phyloP scores from a whole-genome alignment of 371 early-diverging fungal species.

The Caulochytrium protostelioides region DNA sequence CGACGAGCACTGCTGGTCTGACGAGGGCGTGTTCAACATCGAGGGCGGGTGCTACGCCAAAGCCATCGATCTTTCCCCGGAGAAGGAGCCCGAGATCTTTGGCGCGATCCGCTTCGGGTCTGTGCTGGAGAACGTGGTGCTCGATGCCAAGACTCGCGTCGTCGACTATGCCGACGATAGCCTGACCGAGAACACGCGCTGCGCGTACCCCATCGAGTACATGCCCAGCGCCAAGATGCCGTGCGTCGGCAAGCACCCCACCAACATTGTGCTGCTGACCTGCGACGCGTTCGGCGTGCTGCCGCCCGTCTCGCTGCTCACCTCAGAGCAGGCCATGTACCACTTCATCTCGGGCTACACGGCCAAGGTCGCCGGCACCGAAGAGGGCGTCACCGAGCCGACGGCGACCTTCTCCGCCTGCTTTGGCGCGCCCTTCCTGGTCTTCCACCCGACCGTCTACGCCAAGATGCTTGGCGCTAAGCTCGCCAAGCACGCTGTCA shows the following conservation, averaged over 20 bases:
- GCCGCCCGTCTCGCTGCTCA: slow-evolving; percentile 81
- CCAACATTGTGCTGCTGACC: slow-evolving; percentile 87
- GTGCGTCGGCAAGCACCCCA: slow-evolving; percentile 79
- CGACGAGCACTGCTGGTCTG: slow-evolving; percentile 96
- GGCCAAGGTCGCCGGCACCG: slow-evolving; percentile 77
- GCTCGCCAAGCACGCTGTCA: slow-evolving; percentile 66
- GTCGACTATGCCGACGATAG: slow-evolving; percentile 65
- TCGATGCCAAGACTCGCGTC: slow-evolving; percentile 50
- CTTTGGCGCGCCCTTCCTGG: slow-evolving; percentile 92
- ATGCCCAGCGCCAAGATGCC: slow-evolving; percentile 92
- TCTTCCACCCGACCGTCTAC: slow-evolving; percentile 89
- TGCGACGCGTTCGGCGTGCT: slow-evolving; percentile 96
- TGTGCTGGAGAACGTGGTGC: slow-evolving; percentile 86
- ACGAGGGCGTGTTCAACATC: slow-evolving; percentile 85
- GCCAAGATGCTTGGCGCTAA: slow-evolving; percentile 90
- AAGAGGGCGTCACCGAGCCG: slow-evolving; percentile 84
- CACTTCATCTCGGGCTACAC: slow-evolving; percentile 68
- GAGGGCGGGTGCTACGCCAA: slow-evolving; percentile 98
- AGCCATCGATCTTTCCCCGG: slow-evolving; percentile 74
- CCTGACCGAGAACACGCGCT: slow-evolving; percentile 91
- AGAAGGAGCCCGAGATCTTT: slow-evolving; percentile 96
- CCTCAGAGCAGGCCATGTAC: slow-evolving; percentile 83
- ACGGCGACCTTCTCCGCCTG: slow-evolving; percentile 87
- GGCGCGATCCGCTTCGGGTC: slow-evolving; percentile 84
- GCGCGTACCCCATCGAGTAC: slow-evolving; percentile 90